These are phyloP conservation scores for Trametes punicea DNA, from an alignment of 768 basidiomycete genomes.

Conservation along the genomic window DNA sequence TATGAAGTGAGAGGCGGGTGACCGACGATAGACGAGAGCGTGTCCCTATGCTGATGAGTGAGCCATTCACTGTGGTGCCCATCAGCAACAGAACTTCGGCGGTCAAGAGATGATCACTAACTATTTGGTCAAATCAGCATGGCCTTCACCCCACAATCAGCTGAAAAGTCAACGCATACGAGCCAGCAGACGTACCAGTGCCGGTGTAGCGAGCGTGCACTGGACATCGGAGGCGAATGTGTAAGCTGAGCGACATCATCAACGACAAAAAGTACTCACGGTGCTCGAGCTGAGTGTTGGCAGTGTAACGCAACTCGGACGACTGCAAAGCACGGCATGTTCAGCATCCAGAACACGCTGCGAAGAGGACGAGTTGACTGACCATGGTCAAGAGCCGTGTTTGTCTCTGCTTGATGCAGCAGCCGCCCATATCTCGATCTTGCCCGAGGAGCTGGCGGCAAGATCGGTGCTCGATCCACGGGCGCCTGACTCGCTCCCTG, in stretches of 20 bases:
- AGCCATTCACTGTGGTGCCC: constrained; percentile 78
- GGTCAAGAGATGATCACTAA: constrained; percentile 41
- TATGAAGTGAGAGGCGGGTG: constrained; percentile 85
- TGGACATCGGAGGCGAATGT: constrained; percentile 35
- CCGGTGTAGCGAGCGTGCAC: constrained; percentile 96
- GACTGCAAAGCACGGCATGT: constrained; percentile 45
- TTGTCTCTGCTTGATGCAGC: background rate
- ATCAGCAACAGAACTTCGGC: constrained; percentile 8
- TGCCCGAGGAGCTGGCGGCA: background rate
- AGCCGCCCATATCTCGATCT: background rate
- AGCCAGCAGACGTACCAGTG: constrained; percentile 61
- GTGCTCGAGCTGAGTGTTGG: constrained; percentile 94
- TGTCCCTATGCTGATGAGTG: constrained; percentile 96
- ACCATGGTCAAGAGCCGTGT: constrained; percentile 25
- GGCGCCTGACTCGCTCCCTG: background rate
- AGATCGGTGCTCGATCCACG: constrained; percentile 4
- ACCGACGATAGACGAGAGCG: constrained; percentile 88
- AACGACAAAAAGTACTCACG: constrained; percentile 48
- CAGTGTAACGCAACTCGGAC: constrained; percentile 92
- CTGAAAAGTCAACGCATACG: background rate
- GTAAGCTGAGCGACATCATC: constrained; percentile 7
- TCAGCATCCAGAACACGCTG: background rate
- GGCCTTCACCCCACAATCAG: constrained; percentile 48
- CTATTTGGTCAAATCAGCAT: constrained; percentile 97
- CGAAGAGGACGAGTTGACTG: constrained; percentile 11